Conservation (phyloP, 371 early-diverging fungal genomes). For the Mucor saturninus region DNA sequence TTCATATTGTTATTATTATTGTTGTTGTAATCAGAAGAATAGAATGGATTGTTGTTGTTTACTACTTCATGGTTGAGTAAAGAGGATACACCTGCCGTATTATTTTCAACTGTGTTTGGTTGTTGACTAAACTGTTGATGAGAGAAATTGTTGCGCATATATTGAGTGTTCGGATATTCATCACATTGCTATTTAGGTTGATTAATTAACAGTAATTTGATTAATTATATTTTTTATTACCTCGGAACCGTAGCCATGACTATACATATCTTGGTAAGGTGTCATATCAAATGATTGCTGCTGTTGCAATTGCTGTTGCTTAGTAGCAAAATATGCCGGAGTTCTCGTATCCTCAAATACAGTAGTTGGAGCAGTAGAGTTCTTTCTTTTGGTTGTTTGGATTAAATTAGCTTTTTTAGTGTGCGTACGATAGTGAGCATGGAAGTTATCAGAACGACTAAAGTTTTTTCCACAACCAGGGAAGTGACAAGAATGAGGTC, state of each 20-base stretch:
- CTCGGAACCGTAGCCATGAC: conserved; percentile 16
- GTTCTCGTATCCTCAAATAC: conserved; percentile 24
- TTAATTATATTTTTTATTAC: conserved; percentile 3
- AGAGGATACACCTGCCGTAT: conserved; percentile 13
- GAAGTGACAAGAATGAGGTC: conserved; percentile 72
- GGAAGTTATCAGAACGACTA: conserved; percentile 78
- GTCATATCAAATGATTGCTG: conserved; percentile 28
- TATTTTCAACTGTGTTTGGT: neutral
- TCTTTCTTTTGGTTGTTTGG: conserved; percentile 2
- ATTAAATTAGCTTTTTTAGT: conserved; percentile 36
- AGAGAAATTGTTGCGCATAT: conserved; percentile 21
- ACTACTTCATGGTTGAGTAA: conserved; percentile 30
- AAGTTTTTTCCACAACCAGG: conserved; percentile 73
- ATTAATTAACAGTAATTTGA: neutral
- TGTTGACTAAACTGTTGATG: conserved; percentile 9
- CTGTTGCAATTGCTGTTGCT: conserved; percentile 14
- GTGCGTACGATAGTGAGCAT: conserved; percentile 65
- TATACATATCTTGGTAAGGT: conserved; percentile 29
- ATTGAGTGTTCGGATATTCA: conserved; percentile 14
- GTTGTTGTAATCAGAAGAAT: neutral
- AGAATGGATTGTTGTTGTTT: neutral
- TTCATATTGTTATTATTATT: neutral
- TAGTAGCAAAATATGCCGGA: conserved; percentile 26
- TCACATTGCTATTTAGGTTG: conserved; percentile 7
- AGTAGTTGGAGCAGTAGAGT: neutral